Evolutionary conservation across 2,329 filamentous ascomycete genomes (phyloP).

Genomic region (Hypoxylon sp.): DNA sequence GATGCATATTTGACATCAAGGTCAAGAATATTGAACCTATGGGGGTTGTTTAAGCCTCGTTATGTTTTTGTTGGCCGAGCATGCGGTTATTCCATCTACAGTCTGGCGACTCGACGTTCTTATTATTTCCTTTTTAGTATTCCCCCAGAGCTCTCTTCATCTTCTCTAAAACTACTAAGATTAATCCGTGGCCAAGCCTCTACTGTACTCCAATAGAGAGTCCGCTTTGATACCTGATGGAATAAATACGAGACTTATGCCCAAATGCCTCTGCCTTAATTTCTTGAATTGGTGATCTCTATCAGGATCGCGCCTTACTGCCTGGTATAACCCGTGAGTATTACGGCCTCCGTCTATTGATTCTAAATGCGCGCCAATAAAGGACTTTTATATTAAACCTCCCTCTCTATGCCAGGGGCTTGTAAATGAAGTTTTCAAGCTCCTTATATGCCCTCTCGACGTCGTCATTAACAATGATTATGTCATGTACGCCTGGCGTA

Average conservation of each 20-base stretch:
- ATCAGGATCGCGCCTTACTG: constrained; percentile 11
- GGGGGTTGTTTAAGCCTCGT: constrained; percentile 51
- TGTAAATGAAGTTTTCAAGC: constrained; percentile 66
- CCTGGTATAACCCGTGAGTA: constrained; percentile 7
- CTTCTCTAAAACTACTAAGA: constrained; percentile 53
- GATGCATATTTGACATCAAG: constrained; percentile 49
- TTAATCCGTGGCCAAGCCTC: constrained; percentile 59
- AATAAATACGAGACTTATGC: constrained; percentile 54
- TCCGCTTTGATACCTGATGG: constrained; percentile 61
- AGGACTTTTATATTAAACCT: constrained; percentile 1
- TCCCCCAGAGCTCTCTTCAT: constrained; percentile 57
- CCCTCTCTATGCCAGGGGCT: constrained; percentile 42
- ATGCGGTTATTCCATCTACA: constrained; percentile 57
- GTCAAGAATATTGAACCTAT: constrained; percentile 44
- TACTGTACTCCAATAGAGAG: constrained; percentile 51
- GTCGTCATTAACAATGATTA: constrained; percentile 75
- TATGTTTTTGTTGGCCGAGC: constrained; percentile 58
- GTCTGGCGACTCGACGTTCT: constrained; percentile 58
- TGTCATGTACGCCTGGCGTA: constrained; percentile 76
- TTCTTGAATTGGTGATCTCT: constrained; percentile 28
- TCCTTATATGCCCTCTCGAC: constrained; percentile 67
- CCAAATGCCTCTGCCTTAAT: constrained; percentile 23
- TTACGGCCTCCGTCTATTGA: constrained; percentile 23
- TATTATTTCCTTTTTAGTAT: constrained; percentile 64
- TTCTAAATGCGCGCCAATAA: constrained; percentile 18